Percentiles rank a stretch among this genome's conserved stretches.
phyloP scores from a whole-genome alignment of 2,329 filamentous ascomycete genomes.

The Lasiodiplodia hormozganensis region DNA sequence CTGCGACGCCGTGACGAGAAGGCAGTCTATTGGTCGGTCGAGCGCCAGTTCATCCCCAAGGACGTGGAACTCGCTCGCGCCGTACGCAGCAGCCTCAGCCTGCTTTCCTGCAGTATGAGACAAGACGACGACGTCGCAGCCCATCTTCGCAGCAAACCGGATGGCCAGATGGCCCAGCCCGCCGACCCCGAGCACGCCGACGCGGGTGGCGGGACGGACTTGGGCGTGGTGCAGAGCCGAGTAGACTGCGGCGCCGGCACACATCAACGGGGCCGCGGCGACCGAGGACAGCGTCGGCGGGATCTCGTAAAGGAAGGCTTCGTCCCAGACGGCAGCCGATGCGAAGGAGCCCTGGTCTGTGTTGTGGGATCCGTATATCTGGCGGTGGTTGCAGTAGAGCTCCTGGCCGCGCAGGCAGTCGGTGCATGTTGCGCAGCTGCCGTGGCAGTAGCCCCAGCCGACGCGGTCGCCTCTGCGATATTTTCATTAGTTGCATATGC shows the following conservation, averaged over 20 bases:
- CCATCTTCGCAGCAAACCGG: constrained; percentile 78
- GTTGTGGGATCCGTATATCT: constrained; percentile 51
- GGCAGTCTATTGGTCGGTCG: constrained; percentile 19
- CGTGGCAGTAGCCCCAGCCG: constrained; percentile 58
- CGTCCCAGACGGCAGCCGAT: constrained; percentile 55
- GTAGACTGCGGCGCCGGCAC: constrained; percentile 59
- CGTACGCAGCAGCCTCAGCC: constrained; percentile 68
- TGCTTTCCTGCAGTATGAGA: constrained; percentile 71
- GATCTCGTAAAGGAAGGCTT: constrained; percentile 55
- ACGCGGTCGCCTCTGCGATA: constrained; percentile 53
- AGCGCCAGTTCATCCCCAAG: constrained; percentile 45
- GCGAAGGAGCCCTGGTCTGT: constrained; percentile 57
- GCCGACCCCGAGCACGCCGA: constrained; percentile 73
- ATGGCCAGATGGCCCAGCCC: constrained; percentile 77
- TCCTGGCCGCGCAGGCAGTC: constrained; percentile 51
- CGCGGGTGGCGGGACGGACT: constrained; percentile 55
- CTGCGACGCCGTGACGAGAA: not conserved
- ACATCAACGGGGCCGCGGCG: constrained; percentile 58
- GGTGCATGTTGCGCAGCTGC: constrained; percentile 54
- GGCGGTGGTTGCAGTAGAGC: constrained; percentile 44
- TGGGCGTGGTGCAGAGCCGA: constrained; percentile 54
- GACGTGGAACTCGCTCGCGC: constrained; percentile 69
- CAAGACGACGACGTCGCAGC: constrained; percentile 73
- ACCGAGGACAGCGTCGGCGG: constrained; percentile 53
- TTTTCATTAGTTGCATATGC: too few species aligned